Evolutionary conservation across 1,139 yeast species (phyloP).

Genomic region (Saccharomyces hybrid): DNA sequence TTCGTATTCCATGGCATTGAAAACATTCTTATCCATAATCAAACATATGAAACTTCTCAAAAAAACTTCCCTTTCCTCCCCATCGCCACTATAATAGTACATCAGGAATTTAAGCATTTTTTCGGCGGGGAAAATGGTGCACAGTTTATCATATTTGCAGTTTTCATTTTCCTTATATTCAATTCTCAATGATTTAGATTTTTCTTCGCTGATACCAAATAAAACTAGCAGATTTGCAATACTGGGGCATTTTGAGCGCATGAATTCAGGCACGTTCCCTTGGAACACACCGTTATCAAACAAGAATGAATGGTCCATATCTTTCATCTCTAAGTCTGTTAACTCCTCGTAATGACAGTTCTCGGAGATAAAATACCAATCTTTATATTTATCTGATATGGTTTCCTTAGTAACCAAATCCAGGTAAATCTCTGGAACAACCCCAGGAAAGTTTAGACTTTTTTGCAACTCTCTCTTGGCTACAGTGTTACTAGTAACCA

Average conservation of each 20-base stretch:
- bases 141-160: constrained; percentile 16
- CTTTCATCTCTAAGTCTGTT: constrained; percentile 3
- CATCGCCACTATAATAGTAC: constrained; percentile 6
- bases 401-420: constrained; percentile 13
- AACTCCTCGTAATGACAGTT: constrained; percentile 3
- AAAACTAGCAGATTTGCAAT: constrained; percentile 8
- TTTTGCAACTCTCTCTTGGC: not conserved
- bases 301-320: not conserved
- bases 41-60: constrained; percentile 16
- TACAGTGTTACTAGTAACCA: not conserved
- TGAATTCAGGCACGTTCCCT: not conserved
- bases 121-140: constrained; percentile 17
- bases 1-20: constrained; percentile 17
- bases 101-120: constrained; percentile 14
- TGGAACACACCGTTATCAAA: not conserved
- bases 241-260: constrained; percentile 4
- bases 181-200: constrained; percentile 5
- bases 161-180: constrained; percentile 4
- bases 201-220: constrained; percentile 13
- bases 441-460: not conserved
- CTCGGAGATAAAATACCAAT: constrained; percentile 26
- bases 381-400: constrained; percentile 16
- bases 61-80: constrained; percentile 3
- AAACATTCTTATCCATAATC: constrained; percentile 25
- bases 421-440: constrained; percentile 4